A percentile compares a stretch with the other conserved stretches of the same genome.
Conservation (phyloP, 2,329 filamentous ascomycete species). For the Microdochium nivale region DNA sequence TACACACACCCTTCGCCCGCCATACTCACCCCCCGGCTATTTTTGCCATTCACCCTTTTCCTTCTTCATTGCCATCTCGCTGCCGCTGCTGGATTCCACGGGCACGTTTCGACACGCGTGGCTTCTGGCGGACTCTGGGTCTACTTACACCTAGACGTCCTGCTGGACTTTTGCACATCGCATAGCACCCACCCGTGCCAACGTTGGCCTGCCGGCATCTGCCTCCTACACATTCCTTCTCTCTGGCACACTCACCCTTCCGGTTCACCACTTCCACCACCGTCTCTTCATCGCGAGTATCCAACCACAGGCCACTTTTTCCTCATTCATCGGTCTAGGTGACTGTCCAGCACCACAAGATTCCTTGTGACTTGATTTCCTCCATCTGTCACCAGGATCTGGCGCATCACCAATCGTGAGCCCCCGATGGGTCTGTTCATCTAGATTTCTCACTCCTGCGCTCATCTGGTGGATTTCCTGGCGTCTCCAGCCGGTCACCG, state of each 20-base stretch:
- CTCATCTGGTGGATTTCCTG: slow-evolving; percentile 20
- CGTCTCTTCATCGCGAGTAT: neutral
- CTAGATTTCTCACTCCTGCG: slow-evolving; percentile 11
- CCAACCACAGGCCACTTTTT: neutral
- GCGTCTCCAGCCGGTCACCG: slow-evolving; percentile 22
- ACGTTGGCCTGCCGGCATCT: neutral
- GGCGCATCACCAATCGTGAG: neutral
- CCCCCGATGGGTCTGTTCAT: neutral
- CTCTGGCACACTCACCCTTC: neutral
- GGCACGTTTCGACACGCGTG: neutral
- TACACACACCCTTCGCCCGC: neutral
- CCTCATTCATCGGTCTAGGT: neutral
- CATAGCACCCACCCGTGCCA: neutral
- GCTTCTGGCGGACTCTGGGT: neutral
- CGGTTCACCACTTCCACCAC: neutral
- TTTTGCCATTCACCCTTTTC: neutral
- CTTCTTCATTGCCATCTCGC: neutral
- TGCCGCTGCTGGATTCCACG: neutral
- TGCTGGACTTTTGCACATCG: neutral
- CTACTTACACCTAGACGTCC: too few relatives aligned
- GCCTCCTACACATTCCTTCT: neutral
- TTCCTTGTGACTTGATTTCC: neutral
- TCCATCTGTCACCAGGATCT: neutral
- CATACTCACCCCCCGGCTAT: neutral
- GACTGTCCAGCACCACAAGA: too few relatives aligned